These are phyloP conservation scores for Ustilago crameri DNA, from an alignment of 1,284 basidiomycete species.

Conservation along the genomic window DNA sequence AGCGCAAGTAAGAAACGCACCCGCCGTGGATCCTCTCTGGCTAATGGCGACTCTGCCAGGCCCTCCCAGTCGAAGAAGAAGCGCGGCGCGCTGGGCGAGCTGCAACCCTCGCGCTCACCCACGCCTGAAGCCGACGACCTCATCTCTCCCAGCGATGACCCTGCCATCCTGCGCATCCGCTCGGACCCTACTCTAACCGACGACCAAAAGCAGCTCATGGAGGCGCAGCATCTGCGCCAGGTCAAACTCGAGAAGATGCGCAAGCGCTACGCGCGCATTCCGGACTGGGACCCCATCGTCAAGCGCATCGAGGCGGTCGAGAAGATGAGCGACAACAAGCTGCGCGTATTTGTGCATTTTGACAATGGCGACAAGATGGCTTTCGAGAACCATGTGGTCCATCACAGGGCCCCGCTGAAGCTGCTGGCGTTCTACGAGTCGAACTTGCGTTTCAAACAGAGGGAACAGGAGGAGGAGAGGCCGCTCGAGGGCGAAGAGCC, in stretches of 20 bases:
- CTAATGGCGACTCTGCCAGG: not conserved
- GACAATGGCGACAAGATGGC: constrained; percentile 35
- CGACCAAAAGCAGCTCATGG: constrained; percentile 16
- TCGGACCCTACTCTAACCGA: constrained; percentile 19
- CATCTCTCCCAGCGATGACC: constrained; percentile 9
- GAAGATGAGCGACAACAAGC: constrained; percentile 33
- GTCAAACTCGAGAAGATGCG: constrained; percentile 31
- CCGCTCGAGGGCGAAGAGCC: constrained; percentile 15
- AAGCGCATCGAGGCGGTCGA: constrained; percentile 45
- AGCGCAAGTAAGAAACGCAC: not conserved
- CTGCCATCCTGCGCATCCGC: constrained; percentile 20
- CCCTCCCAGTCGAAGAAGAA: not conserved
- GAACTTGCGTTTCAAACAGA: constrained; percentile 38
- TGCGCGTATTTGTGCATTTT: constrained; percentile 47
- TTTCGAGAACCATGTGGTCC: constrained; percentile 40
- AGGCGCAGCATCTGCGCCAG: constrained; percentile 30
- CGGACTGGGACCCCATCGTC: constrained; percentile 57
- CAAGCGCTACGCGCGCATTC: constrained; percentile 38
- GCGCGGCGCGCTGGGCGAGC: constrained; percentile 1
- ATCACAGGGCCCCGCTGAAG: constrained; percentile 54
- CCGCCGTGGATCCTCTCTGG: constrained; percentile 2
- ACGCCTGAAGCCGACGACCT: constrained; percentile 8
- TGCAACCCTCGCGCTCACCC: constrained; percentile 11
- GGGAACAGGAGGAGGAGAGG: constrained; percentile 4
- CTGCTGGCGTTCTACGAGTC: constrained; percentile 52